Conservation (phyloP, 257 asterid species). For the Fraxinus cuspidata region DNA sequence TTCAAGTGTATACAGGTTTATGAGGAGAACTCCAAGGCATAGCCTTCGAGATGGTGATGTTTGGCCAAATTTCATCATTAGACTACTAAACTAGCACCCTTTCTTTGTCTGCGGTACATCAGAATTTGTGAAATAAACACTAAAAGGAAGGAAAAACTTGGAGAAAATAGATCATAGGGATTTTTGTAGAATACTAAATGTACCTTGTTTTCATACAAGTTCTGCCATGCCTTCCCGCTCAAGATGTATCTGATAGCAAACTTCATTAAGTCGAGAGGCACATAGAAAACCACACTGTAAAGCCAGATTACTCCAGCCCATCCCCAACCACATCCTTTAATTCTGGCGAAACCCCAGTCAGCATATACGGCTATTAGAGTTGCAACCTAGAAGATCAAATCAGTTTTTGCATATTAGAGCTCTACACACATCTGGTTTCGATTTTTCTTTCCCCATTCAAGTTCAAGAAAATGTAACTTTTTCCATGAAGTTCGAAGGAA, state of each 20-base stretch:
- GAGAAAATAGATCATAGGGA: neutral
- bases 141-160: neutral
- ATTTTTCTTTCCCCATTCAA: neutral
- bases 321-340: conserved; percentile 98
- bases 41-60: neutral
- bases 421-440: neutral
- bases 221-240: conserved; percentile 94
- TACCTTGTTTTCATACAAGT: conserved; percentile 74
- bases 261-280: conserved; percentile 87
- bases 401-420: conserved; percentile 9
- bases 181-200: neutral
- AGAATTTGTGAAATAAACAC: neutral
- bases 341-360: conserved; percentile 82
- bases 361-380: conserved; percentile 92
- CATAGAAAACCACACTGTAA: conserved; percentile 63
- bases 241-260: conserved; percentile 76
- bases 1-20: neutral
- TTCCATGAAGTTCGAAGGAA: neutral
- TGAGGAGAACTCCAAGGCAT: neutral
- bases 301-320: conserved; percentile 99
- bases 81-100: neutral
- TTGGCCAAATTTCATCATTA: neutral
- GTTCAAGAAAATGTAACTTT: neutral
- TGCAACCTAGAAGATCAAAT: conserved; percentile 58
- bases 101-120: neutral